Percentiles rank a stretch among this genome's conserved stretches.
Evolutionary conservation across 805 yeast species (phyloP).

Genomic region (Metschnikowia similis): DNA sequence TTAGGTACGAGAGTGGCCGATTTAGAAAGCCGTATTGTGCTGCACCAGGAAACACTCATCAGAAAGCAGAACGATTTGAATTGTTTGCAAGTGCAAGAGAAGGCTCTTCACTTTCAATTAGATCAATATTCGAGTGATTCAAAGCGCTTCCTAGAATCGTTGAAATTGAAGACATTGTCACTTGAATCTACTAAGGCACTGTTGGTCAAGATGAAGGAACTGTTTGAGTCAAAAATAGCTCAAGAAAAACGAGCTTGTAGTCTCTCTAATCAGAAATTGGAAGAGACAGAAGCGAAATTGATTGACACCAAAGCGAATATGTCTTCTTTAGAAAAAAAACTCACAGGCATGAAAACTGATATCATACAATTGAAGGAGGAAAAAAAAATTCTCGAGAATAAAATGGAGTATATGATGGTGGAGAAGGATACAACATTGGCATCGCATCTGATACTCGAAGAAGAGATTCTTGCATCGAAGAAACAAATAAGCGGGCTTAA

Average conservation of each 20-base stretch:
- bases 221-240: neutral
- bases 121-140: neutral
- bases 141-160: neutral
- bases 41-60: constrained; percentile 1
- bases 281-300: neutral
- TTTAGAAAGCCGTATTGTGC: neutral
- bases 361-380: neutral
- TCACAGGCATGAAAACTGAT: neutral
- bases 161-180: neutral
- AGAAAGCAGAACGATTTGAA: constrained; percentile 1
- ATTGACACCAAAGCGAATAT: neutral
- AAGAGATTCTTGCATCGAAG: neutral
- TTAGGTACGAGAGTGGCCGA: neutral
- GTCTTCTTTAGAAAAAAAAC: neutral
- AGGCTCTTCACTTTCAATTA: neutral
- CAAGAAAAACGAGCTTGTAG: neutral
- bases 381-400: neutral
- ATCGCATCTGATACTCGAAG: neutral
- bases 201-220: constrained; percentile 1
- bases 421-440: neutral
- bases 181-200: neutral
- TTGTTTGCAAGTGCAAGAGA: neutral
- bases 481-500: constrained; percentile 10
- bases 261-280: neutral
- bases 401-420: neutral